Percentiles rank a stretch among this genome's conserved stretches.
These are phyloP conservation scores for Kazachstania kunashirensis DNA, from an alignment of 805 yeast genomes.

Conservation along the genomic window DNA sequence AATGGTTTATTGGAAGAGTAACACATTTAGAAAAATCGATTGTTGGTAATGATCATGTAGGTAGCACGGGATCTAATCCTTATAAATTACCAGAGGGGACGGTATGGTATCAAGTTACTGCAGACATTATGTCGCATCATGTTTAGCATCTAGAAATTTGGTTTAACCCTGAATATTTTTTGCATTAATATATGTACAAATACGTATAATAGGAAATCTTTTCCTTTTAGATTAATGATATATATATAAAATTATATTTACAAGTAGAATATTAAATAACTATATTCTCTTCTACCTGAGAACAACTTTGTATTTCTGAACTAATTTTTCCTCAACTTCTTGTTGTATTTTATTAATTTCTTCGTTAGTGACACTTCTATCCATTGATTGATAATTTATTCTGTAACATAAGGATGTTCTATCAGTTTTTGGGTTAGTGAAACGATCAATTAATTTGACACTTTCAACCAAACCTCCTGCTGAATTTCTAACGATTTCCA, in stretches of 20 bases:
- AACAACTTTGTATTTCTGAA: slow-evolving; percentile 43
- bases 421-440: slow-evolving; percentile 74
- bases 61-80: slow-evolving; percentile 42
- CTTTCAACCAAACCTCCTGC: slow-evolving; percentile 88
- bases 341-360: slow-evolving; percentile 74
- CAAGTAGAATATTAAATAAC: no score
- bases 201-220: no score
- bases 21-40: slow-evolving; percentile 43
- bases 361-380: slow-evolving; percentile 73
- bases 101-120: slow-evolving; percentile 55
- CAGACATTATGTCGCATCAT: slow-evolving; percentile 20
- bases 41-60: slow-evolving; percentile 33
- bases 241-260: no score
- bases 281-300: slow-evolving; percentile 32
- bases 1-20: slow-evolving; percentile 78
- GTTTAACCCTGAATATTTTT: background rate
- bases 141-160: background rate
- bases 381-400: slow-evolving; percentile 91
- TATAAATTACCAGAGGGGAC: slow-evolving; percentile 53
- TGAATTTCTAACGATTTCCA: slow-evolving; percentile 78
- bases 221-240: no score
- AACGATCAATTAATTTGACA: slow-evolving; percentile 72
- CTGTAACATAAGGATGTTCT: slow-evolving; percentile 77
- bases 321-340: slow-evolving; percentile 50
- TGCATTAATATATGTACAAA: no score